Evolutionary conservation across 345 rosid genomes (phyloP), one percentile per base, ranked within the genome.

Genomic region (Eucalyptus polyanthemos): DNA sequence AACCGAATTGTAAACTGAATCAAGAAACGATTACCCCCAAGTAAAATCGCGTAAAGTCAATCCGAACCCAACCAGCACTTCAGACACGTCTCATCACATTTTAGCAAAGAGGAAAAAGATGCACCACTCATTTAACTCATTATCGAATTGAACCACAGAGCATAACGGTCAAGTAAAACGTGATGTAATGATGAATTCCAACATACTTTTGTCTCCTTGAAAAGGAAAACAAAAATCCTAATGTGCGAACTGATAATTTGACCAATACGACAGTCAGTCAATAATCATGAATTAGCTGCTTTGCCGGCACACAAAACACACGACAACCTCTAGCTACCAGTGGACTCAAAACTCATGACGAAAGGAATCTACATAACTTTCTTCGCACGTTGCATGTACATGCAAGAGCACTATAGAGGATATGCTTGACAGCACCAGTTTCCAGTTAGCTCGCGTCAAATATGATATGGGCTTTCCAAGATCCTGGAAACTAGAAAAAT

Each of bases 1-100:
- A 51, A 51, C 22, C 1, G 4, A 51, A 17, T 0, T 1, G 9
- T 0, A 7, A 17, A 7, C 9, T 7, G 22, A 4, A 51, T 1
- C 2, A 7, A 1, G 22, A 51, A 17, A 51, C 22, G 0, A 51
- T 17, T 51, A 51, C 9, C 22, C 22, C 56, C 0, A 27, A 27
- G 1, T 54, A 54, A 27, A 12, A 60, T 60, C 8, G 8, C 37
- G 9, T 65, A 14, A 65, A 29, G 72, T 65, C 19, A 0, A 67
- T 31, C 80, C 80, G 3, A 67, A 31, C 80, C 40, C 80, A 31
- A 69, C 44, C 13, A 16, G 21, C 56, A 51, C 4, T 51, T 51
- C 56, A 51, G 22, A 51, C 9, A 51, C 22, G 2, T 17, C 56
- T 51, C 56, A 51, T 51, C 22, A 17, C 56, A 17, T 0, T 51